Percentiles rank a stretch among this genome's conserved stretches.
Conservation (phyloP, 768 basidiomycete species). For the Dendrothele bispora region DNA sequence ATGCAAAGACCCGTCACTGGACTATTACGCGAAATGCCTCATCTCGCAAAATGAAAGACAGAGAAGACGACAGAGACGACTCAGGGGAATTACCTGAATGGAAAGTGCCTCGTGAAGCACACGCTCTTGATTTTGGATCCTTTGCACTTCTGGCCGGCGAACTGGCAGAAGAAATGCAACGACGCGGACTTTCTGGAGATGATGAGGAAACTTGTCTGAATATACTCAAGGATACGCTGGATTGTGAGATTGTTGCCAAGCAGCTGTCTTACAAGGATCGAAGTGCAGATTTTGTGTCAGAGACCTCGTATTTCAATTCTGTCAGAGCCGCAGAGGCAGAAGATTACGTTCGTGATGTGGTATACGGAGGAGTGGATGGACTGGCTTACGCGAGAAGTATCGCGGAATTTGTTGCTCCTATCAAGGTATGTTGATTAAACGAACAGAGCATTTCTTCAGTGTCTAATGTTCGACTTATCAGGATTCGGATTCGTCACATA, state of each 20-base stretch:
- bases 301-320: constrained; percentile 46
- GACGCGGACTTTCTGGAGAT: constrained; percentile 26
- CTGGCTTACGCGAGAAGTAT: constrained; percentile 75
- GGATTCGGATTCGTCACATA: constrained; percentile 35
- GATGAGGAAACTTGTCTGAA: constrained; percentile 34
- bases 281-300: constrained; percentile 17
- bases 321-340: constrained; percentile 55
- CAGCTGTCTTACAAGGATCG: constrained; percentile 3
- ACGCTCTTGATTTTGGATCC: constrained; percentile 61
- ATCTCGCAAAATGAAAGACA: constrained; percentile 51
- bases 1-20: constrained; percentile 59
- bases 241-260: constrained; percentile 26
- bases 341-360: constrained; percentile 68
- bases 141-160: constrained; percentile 54
- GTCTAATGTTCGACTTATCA: constrained; percentile 11
- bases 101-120: constrained; percentile 52
- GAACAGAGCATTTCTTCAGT: neutral
- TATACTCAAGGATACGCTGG: constrained; percentile 37
- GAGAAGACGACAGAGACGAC: constrained; percentile 47
- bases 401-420: constrained; percentile 61
- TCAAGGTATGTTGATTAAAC: constrained; percentile 25
- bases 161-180: constrained; percentile 43
- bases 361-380: constrained; percentile 79
- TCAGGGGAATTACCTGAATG: constrained; percentile 36
- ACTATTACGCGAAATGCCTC: constrained; percentile 51